A percentile compares a stretch with the other conserved stretches of the same genome.
Evolutionary conservation across 75 land plant genomes (phyloP).

Genomic region (Larix kaempferi): DNA sequence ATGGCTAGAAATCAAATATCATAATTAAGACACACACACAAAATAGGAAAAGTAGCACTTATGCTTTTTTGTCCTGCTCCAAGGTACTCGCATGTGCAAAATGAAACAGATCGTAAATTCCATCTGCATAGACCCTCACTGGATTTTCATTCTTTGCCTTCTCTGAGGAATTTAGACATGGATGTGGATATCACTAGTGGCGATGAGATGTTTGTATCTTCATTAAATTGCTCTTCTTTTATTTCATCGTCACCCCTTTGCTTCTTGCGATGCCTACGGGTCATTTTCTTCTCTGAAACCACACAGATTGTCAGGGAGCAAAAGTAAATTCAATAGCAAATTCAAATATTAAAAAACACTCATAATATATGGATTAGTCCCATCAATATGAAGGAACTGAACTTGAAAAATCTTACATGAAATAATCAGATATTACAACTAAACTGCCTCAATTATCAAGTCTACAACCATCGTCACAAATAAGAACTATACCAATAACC

Average conservation of each 20-base stretch:
- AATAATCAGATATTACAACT: too few species aligned
- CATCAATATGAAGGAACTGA: too few species aligned
- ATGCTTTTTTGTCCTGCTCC: constrained; percentile 42
- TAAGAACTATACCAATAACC: too few species aligned
- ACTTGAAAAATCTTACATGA: too few species aligned
- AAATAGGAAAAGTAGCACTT: not conserved
- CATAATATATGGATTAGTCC: too few species aligned
- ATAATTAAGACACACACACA: not conserved
- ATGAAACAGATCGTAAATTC: constrained; percentile 77
- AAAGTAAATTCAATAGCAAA: too few species aligned
- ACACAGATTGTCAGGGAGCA: too few species aligned
- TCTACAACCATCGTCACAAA: too few species aligned
- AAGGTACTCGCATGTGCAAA: constrained; percentile 66
- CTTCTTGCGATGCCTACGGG: not conserved
- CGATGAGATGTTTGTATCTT: not conserved
- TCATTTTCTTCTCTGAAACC: not conserved
- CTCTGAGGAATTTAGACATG: not conserved
- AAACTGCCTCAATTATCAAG: too few species aligned
- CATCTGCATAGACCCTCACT: constrained; percentile 65
- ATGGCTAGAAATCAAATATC: too few species aligned
- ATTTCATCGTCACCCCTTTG: not conserved
- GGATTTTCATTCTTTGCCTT: constrained; percentile 17
- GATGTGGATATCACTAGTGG: constrained; percentile 15
- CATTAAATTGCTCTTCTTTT: not conserved
- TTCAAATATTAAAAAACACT: too few species aligned